These are phyloP conservation scores for Mycena galopus DNA, from an alignment of 768 basidiomycete genomes.

Conservation along the genomic window DNA sequence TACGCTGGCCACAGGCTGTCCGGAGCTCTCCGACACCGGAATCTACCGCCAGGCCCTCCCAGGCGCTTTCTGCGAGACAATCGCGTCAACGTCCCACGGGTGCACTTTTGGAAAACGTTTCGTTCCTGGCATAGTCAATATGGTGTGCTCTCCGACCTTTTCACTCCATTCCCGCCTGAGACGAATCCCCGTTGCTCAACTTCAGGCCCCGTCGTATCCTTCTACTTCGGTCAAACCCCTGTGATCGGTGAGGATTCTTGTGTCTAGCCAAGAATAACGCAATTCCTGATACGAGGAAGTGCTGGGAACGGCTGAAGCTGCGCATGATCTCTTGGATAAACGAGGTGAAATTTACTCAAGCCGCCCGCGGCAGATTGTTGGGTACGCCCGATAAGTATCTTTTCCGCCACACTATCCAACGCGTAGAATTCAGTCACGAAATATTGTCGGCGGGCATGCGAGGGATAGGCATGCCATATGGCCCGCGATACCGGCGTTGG, in stretches of 20 bases:
- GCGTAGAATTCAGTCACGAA: conserved; percentile 39
- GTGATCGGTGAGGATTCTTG: not conserved
- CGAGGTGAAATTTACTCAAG: conserved; percentile 50
- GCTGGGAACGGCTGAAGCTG: conserved; percentile 45
- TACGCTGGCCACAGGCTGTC: no score
- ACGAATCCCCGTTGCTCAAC: not conserved
- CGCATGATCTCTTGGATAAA: conserved; percentile 50
- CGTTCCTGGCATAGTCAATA: conserved; percentile 35
- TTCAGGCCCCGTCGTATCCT: conserved; percentile 15
- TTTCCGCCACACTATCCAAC: not conserved
- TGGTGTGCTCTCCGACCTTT: conserved; percentile 25
- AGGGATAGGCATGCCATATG: conserved; percentile 49
- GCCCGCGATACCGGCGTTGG: conserved; percentile 49
- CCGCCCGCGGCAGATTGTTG: conserved; percentile 48
- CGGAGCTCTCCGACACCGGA: no score
- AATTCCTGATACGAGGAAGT: conserved; percentile 29
- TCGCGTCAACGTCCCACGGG: conserved; percentile 30
- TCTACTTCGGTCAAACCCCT: conserved; percentile 4
- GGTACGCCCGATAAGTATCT: conserved; percentile 32
- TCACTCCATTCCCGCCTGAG: not conserved
- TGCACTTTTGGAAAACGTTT: conserved; percentile 38
- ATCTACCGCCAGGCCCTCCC: conserved; percentile 36
- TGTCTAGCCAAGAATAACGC: no score
- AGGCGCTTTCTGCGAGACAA: conserved; percentile 34
- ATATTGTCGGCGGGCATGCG: conserved; percentile 49